Evolutionary conservation across 2,329 filamentous ascomycete species (phyloP).

Genomic region (Curvularia eragrostidis): DNA sequence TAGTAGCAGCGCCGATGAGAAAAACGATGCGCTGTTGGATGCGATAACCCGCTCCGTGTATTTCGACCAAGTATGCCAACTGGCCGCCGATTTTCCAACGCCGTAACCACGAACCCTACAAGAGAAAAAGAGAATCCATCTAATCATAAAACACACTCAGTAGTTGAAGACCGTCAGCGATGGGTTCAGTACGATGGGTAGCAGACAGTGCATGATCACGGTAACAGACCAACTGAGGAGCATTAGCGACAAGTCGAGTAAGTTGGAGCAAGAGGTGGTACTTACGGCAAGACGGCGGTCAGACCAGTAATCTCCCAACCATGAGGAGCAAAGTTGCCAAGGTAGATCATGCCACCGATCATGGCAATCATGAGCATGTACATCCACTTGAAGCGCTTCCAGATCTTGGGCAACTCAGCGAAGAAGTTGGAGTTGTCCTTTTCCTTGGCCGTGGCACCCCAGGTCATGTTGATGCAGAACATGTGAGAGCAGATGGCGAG

Average conservation of each 20-base stretch:
- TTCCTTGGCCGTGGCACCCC: conserved; percentile 84
- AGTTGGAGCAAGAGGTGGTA: not conserved
- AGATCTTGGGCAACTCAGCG: conserved; percentile 79
- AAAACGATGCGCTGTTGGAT: conserved; percentile 3
- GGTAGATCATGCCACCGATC: conserved; percentile 67
- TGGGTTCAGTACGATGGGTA: conserved; percentile 75
- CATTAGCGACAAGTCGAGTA: conserved; percentile 5
- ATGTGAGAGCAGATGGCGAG: conserved; percentile 80
- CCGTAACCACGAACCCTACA: conserved; percentile 5
- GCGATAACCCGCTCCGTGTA: conserved; percentile 13
- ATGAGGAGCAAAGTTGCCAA: conserved; percentile 72
- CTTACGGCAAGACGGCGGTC: conserved; percentile 71
- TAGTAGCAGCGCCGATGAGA: conserved; percentile 9
- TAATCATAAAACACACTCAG: conserved; percentile 51
- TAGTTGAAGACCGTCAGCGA: conserved; percentile 79
- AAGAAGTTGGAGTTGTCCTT: conserved; percentile 84
- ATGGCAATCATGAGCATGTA: conserved; percentile 70
- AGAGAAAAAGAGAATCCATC: conserved; percentile 8
- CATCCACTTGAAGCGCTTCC: conserved; percentile 73
- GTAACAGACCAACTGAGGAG: conserved; percentile 64
- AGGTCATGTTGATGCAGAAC: conserved; percentile 84
- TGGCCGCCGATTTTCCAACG: conserved; percentile 18
- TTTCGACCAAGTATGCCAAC: conserved; percentile 14
- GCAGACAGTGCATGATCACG: conserved; percentile 68
- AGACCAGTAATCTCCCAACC: conserved; percentile 55